Conservation (phyloP, 2,329 filamentous ascomycete genomes). For the Beauveria sp. region DNA sequence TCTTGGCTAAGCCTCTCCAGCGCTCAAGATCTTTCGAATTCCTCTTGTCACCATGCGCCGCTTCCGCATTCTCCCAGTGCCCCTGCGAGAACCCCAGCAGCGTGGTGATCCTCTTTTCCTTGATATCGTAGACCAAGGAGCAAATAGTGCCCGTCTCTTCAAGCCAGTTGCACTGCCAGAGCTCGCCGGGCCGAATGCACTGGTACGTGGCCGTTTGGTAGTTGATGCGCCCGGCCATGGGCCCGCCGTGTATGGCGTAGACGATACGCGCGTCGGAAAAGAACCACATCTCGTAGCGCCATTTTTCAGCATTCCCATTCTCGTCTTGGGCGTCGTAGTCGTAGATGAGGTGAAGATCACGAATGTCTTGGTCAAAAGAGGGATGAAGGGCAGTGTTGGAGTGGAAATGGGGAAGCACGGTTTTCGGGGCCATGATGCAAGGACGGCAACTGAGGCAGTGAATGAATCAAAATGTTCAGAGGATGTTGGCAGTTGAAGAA, state of each 20-base stretch:
- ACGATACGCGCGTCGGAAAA: slow-evolving; percentile 46
- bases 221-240: slow-evolving; percentile 48
- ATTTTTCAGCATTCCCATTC: slow-evolving; percentile 45
- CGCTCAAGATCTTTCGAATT: slow-evolving; percentile 21
- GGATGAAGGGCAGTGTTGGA: slow-evolving; percentile 11
- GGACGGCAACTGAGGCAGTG: too few species aligned
- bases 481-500: too few species aligned
- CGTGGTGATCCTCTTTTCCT: slow-evolving; percentile 37
- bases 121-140: slow-evolving; percentile 32
- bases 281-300: slow-evolving; percentile 57
- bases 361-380: slow-evolving; percentile 42
- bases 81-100: slow-evolving; percentile 47
- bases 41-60: slow-evolving; percentile 49
- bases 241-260: slow-evolving; percentile 52
- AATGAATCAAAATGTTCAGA: too few species aligned
- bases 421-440: neutral
- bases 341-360: slow-evolving; percentile 47
- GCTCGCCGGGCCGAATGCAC: slow-evolving; percentile 48
- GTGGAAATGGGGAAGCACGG: neutral
- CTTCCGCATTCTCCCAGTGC: slow-evolving; percentile 44
- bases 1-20: too few species aligned
- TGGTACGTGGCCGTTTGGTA: slow-evolving; percentile 48
- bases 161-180: slow-evolving; percentile 55
- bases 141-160: slow-evolving; percentile 52
- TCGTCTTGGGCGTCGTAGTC: slow-evolving; percentile 16